Base-by-base conservation (phyloP, 139 green algal species). In the Coelastrella sp. region DNA sequence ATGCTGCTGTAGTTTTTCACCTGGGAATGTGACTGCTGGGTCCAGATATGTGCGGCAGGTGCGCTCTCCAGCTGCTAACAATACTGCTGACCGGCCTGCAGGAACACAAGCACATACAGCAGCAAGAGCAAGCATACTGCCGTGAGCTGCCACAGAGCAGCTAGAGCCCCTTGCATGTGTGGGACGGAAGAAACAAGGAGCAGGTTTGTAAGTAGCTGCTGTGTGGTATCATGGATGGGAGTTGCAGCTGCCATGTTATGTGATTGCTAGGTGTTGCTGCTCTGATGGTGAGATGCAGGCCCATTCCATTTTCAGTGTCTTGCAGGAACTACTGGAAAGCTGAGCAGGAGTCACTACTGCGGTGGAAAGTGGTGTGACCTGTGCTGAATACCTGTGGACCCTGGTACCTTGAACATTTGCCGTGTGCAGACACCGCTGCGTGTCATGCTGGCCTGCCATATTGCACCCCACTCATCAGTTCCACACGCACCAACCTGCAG, bases 401-500 rank as follows among this genome's bases (percentile, higher is more conserved):
- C 77, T 66, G 77, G 54, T 20, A 83, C 10, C 13, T 60, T 83
- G 56, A 83, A 47, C 4, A 83, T 57, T 3, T 60, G 77, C 13
- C 65, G n/a, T 61, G 77, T 83, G 11, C 13, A 66, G 11, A 83
- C 77, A 47, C 77, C 77, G 56, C 77, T 83, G 5, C 77, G 77
- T 19, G 6, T 83, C 77, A 83, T 83, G 56, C 54, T 66, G 11
- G 47, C 54, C 8, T 68, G 10, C 77, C 77, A 83, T 11, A 83
- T n/a, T 60, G 47, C 19, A 19, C 77, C 77, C 77, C 77, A 83
- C 56, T 83, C 77, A 83, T 83, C 77, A 47, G 32, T 66, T 47
- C 77, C 77, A 83, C 77, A 66, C 13, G 77, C 77, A 47, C 77
- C 77, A 60, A 83, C 19, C 77, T 83, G 77, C 59, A 68, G 10